Base-by-base conservation (phyloP, 2,329 filamentous ascomycete species). In the Leptographium procerum region DNA sequence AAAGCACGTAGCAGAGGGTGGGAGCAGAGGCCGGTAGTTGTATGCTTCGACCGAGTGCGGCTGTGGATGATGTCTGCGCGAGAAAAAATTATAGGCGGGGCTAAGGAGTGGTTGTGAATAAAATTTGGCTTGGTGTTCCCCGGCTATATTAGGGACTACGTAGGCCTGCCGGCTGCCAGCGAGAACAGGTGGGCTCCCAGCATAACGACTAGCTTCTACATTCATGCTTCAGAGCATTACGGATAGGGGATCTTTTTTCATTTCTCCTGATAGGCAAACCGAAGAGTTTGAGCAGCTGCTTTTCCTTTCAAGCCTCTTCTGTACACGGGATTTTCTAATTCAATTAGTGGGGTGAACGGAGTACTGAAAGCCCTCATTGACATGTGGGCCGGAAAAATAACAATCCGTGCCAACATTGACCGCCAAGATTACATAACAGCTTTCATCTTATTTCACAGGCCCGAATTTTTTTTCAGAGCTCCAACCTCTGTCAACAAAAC, bases 31-130 rank as follows among this genome's bases (percentile, higher is more conserved):
- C 10, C 40, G 28, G 26, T 16, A 14, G 36, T 22, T 45, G 53
- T 43, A 43, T 34, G 54, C 26, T 47, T 34, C 31, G 45, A 33
- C 8, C 26, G 43, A 10, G 43, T 31, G 26, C 28, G 43, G 28
- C 22, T 29, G 28, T 56, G 26, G 26, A 24, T 29, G 16, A 19
- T 24, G 47, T 40, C 28, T 43, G 47, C 16, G 22, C 31, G 31
- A 36, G 47, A 51, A 52, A 57, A 57, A 57, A 51, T 51, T 40
- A 52, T 52, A 43, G 55, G 54, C 54, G 54, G 54, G 54, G 54
- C 54, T 56, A 48, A 22, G 26, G 19, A 48, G 40, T 31, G 50
- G 50, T 34, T 24, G 31, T 28, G 34, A 40, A 55, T 55, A 31
- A 55, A 45, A 40, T 55, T 55, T 47, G 53, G 53, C 34, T 28